phyloP scores from a whole-genome alignment of 176 grass and related monocot species.

The Typha latifolia region DNA sequence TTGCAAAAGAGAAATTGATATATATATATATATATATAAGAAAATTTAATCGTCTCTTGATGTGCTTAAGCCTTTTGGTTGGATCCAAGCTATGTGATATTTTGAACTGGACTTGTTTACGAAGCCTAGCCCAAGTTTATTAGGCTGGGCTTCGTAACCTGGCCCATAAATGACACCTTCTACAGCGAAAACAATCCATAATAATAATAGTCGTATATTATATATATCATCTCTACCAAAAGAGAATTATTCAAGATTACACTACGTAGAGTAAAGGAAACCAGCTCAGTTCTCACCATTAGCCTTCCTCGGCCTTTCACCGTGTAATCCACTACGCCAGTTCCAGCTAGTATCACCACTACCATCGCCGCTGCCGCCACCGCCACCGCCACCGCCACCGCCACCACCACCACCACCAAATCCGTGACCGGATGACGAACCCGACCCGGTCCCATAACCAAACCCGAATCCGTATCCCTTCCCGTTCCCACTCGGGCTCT shows the following conservation, averaged over 20 bases:
- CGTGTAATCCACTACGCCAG: neutral
- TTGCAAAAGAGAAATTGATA: no score
- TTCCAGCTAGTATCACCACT: neutral
- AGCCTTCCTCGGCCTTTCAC: neutral
- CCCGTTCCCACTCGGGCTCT: conserved; percentile 19
- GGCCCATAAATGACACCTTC: no score
- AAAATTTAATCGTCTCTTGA: no score
- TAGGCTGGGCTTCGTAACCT: no score
- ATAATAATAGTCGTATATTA: no score
- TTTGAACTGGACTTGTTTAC: no score
- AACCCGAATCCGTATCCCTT: conserved; percentile 28
- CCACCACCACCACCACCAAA: conserved; percentile 10
- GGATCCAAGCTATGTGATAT: no score
- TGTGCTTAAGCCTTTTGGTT: no score
- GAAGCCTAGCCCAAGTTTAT: no score
- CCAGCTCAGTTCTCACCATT: neutral
- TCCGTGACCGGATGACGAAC: conserved; percentile 7
- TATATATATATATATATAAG: no score
- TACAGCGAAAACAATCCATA: no score
- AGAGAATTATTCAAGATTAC: neutral
- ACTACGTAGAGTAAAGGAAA: neutral
- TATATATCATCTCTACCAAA: no score
- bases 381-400: conserved; percentile 20
- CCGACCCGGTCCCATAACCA: conserved; percentile 28
- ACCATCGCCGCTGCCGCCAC: conserved; percentile 16